Base-by-base conservation (phyloP, 2,329 filamentous ascomycete genomes). In the Aureobasidium namibiae region DNA sequence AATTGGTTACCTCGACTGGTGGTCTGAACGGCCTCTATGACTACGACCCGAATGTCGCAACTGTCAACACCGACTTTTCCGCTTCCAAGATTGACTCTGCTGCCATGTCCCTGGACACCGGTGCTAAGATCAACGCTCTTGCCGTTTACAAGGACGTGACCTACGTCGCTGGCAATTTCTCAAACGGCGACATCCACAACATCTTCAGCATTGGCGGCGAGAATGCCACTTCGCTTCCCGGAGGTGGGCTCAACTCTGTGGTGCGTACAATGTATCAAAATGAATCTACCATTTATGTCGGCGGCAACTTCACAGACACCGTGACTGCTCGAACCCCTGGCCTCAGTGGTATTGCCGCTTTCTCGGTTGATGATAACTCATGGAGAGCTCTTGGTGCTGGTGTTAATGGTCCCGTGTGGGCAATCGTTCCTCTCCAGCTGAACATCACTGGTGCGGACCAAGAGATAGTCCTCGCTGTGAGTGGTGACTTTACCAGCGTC, bases 21-120 rank as follows among this genome's bases (percentile, higher is more conserved):
- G 89, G 89, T 3, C 76, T 99, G 56, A 96, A 96, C 68, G 91
- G 91, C 9, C 76, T 99, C 1, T 97, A 89, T 70, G 94, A 97
- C 67, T 96, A 89, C 69, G 82, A 95, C 65, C 89, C 92, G 0
- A 80, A 78, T 18, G 69, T 80, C 61, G 76, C 79, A 13, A 77
- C 78, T 0, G 76, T 88, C 34, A 79, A 84, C 63, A 79, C 79
- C 0, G 81, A 89, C 64, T 84, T 95, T 60, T 78, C 83, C 14
- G 80, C 80, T 26, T 96, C 91, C 1, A 80, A 84, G 16, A 85
- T 96, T 68, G 87, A 95, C 72, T 80, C 82, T 66, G 87, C 92
- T 36, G 90, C 90, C 18, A 83, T 82, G 34, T 82, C 80, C 59
- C 86, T 97, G 56, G 76, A 83, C 13, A 73, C 79, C 7, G 80